phyloP scores from a whole-genome alignment of 1,284 basidiomycete genomes.

The Cryptococcus neoformans region DNA sequence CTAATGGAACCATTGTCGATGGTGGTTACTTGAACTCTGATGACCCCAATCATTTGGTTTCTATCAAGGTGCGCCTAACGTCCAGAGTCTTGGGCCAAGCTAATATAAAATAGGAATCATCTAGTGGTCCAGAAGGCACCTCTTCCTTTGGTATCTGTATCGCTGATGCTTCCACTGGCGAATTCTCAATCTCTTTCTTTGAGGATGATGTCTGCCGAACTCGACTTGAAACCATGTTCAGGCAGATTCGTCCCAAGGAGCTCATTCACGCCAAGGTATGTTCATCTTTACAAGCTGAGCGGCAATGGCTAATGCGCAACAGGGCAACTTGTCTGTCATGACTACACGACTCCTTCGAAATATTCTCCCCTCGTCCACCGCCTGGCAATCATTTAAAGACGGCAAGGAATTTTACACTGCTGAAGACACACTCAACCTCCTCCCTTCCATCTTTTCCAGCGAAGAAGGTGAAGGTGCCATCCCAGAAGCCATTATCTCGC shows the following conservation, averaged over 20 bases:
- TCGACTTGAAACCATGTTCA: slow-evolving; percentile 86
- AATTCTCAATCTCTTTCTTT: slow-evolving; percentile 88
- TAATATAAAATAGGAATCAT: slow-evolving; percentile 34
- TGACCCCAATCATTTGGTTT: slow-evolving; percentile 91
- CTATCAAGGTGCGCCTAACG: slow-evolving; percentile 62
- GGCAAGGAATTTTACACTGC: slow-evolving; percentile 75
- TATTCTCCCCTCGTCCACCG: slow-evolving; percentile 70
- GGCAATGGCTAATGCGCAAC: slow-evolving; percentile 1
- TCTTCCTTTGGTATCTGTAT: slow-evolving; percentile 81
- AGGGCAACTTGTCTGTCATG: slow-evolving; percentile 78
- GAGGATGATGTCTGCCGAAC: slow-evolving; percentile 91
- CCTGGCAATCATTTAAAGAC: slow-evolving; percentile 79
- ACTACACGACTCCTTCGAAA: slow-evolving; percentile 77
- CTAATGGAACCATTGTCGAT: slow-evolving; percentile 95
- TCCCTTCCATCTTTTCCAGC: slow-evolving; percentile 65
- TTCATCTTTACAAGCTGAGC: background rate
- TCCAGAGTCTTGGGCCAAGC: background rate
- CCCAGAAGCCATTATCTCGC: slow-evolving; percentile 68
- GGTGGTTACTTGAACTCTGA: slow-evolving; percentile 85
- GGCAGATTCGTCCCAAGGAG: slow-evolving; percentile 91
- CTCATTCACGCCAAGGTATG: slow-evolving; percentile 83
- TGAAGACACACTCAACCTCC: slow-evolving; percentile 66
- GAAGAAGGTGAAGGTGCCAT: slow-evolving; percentile 55
- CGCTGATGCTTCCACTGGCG: slow-evolving; percentile 93
- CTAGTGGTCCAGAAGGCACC: slow-evolving; percentile 18